Base-by-base conservation (phyloP, 2,329 filamentous ascomycete species). In the Alternaria gaisen region DNA sequence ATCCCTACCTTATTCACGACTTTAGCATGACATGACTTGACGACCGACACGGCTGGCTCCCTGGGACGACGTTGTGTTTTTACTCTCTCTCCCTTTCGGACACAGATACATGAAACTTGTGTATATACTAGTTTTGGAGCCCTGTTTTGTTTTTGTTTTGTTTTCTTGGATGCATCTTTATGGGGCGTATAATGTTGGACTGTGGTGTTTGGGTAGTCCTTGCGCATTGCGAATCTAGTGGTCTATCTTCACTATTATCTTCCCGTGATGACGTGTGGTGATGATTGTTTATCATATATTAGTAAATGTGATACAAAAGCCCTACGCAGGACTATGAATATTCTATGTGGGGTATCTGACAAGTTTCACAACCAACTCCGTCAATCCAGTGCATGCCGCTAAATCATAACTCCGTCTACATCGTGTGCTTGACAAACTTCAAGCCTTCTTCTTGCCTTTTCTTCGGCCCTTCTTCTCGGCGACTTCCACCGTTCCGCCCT, bases 401-500 rank as follows among this genome's bases (percentile, higher is more conserved):
- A 41, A 52, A 28, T n/a, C 24, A 40, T 14, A 41, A 52, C 10
- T 28, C 16, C 32, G 41, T 18, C 34, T 16, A 3, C 16, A 14
- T 5, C 9, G 10, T 11, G 3, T 20, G 18, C 24, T 26, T 42
- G 2, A 16, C 4, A 10, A 24, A 14, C 11, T 16, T 66, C 53
- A 67, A 22, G 32, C 53, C 56, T 67, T 68, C 65, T 73, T 73
- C 62, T 69, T 74, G 32, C 70, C 61, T 48, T 68, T 69, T 32
- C 63, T 67, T 63, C 69, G 72, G 36, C 72, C 67, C 60, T 73
- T 77, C 36, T 51, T 41, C 70, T 71, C 72, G 4, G 66, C 73
- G 5, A 79, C 67, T 53, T 80, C 76, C 14, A 78, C 53, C 11
- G 62, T 72, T 11, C 66, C 77, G 42, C 70, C 74, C 50, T 81